Evolutionary conservation across 2,329 filamentous ascomycete species (phyloP), one percentile per base, ranked within the genome.

Genomic region (Colletotrichum neosansevieriae): DNA sequence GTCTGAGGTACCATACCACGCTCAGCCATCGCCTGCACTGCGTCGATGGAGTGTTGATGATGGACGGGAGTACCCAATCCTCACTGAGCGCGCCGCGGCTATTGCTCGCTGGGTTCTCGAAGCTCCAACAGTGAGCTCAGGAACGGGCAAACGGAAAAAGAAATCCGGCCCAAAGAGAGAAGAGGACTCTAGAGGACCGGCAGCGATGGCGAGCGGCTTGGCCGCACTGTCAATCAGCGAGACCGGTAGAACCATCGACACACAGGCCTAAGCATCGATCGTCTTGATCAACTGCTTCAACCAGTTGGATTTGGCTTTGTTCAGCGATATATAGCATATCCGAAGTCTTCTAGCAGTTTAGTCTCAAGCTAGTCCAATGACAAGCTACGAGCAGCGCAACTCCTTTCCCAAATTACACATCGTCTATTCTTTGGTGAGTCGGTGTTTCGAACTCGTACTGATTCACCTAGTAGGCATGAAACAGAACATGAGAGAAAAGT

Each of bases 21-120:
- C 38, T 5, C 59, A 53, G n/a, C 11, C 50, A 3, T 50, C 63
- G 2, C 56, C 75, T 73, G 6, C 70, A 58, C 29, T 67, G 64
- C 89, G 89, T 73, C 80, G 88, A 9, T 91, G 88, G 88, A 85
- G 87, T 5, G 84, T 88, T 63, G 89, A 91, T 59, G 88, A 91
- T 68, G 87, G 85, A 0, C 88, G 88, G 73, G 91, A 93, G 71
- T 92, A 92, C 75, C 88, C 88, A 2, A 89, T 93, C 71, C 84
- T 86, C 17, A 92, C 91, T 1, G 90, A 92, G 71, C 85, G 92
- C 21, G 92, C 92, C 0, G 85, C 88, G 54, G 86, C 87, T 17
- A 88, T 95, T 66, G 86, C 89, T 0, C 80, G 87, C 47, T 96
- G 93, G 92, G 86, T 95, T 21, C 79, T 80, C 56, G 84, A 90